Evolutionary conservation across 164 flowering plant genomes (phyloP).

Genomic region (Taxillus chinensis): DNA sequence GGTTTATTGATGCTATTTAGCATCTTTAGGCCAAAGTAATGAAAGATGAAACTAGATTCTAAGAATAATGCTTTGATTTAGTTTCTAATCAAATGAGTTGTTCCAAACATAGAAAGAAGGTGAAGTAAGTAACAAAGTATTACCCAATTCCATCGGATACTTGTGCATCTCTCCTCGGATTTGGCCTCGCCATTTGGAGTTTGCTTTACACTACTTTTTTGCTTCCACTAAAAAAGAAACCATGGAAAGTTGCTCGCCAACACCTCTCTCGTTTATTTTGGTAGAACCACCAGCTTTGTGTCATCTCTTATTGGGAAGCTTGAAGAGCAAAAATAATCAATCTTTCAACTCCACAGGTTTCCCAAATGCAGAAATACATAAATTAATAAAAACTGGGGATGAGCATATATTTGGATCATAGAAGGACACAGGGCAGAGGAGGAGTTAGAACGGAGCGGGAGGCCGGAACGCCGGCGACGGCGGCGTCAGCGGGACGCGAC

Average conservation of each 20-base stretch:
- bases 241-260: constrained; percentile 81
- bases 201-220: constrained; percentile 44
- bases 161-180: too few relatives aligned
- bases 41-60: background rate
- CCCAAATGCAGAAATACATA: constrained; percentile 59
- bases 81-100: too few relatives aligned
- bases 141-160: constrained; percentile 73
- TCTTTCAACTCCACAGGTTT: constrained; percentile 61
- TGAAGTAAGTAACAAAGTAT: constrained; percentile 37
- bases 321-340: constrained; percentile 96
- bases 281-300: constrained; percentile 42
- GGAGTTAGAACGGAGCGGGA: too few relatives aligned
- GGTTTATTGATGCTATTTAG: too few relatives aligned
- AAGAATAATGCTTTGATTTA: background rate
- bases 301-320: constrained; percentile 66
- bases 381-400: too few relatives aligned
- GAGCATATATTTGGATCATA: too few relatives aligned
- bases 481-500: too few relatives aligned
- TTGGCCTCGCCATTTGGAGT: constrained; percentile 20
- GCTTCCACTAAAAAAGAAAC: constrained; percentile 59
- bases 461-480: too few relatives aligned
- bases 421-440: too few relatives aligned
- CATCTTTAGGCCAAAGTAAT: too few relatives aligned
- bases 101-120: background rate
- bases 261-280: constrained; percentile 61